A percentile compares a stretch with the other conserved stretches of the same genome.
Conservation (phyloP, 2,329 filamentous ascomycete species). For the Botrytis elliptica region DNA sequence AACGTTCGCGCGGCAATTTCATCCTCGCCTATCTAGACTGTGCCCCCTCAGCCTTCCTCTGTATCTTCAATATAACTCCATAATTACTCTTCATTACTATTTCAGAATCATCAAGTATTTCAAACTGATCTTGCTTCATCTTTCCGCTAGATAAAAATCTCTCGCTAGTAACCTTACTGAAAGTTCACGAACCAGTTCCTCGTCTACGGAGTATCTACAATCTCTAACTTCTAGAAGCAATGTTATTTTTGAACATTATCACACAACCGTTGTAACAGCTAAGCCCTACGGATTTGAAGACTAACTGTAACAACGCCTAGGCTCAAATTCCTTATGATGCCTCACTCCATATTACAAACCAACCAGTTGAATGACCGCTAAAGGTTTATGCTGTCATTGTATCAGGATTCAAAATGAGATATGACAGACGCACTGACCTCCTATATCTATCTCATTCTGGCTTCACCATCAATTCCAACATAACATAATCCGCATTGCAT, state of each 20-base stretch:
- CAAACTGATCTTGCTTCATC: background rate
- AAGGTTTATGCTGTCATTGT: background rate
- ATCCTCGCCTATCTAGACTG: background rate
- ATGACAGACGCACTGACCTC: background rate
- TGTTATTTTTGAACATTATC: background rate
- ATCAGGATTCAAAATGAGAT: background rate
- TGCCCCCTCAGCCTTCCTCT: background rate
- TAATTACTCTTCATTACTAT: background rate
- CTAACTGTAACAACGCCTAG: background rate
- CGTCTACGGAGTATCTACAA: background rate
- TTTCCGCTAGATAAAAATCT: background rate
- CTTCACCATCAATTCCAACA: background rate
- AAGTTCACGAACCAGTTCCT: background rate
- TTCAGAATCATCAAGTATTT: background rate
- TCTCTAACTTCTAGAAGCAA: background rate
- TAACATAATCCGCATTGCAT: background rate
- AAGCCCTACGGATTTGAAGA: background rate
- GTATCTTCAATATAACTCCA: background rate
- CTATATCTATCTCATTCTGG: background rate
- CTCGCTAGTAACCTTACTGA: too few relatives aligned
- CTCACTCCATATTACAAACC: background rate
- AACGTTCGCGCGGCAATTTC: background rate
- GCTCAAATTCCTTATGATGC: background rate
- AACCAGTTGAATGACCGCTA: background rate
- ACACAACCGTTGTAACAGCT: background rate